A percentile compares a stretch with the other conserved stretches of the same genome.
Conservation (phyloP, 2,329 filamentous ascomycete species). For the Xylariaceae sp. region DNA sequence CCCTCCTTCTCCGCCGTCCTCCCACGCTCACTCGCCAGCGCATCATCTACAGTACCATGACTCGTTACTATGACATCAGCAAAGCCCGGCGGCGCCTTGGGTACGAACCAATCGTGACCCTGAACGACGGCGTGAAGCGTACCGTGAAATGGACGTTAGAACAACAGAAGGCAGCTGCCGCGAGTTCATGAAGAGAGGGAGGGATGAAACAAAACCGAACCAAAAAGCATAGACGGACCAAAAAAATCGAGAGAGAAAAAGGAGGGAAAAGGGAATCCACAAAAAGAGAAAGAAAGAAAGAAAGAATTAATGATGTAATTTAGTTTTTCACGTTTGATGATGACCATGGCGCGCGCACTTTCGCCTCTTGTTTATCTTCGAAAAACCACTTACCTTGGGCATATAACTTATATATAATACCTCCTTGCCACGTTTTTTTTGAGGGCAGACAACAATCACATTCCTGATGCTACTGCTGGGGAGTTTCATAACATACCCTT, state of each 20-base stretch:
- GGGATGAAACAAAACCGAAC: neutral
- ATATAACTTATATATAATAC: neutral
- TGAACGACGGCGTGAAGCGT: constrained; percentile 58
- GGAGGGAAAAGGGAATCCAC: neutral
- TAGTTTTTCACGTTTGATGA: constrained; percentile 11
- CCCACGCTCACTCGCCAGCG: constrained; percentile 55
- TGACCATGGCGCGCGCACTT: constrained; percentile 6
- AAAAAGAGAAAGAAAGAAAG: neutral
- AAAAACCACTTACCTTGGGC: too few species aligned
- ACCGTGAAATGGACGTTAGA: constrained; percentile 52
- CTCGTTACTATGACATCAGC: constrained; percentile 68
- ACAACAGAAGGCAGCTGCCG: constrained; percentile 41
- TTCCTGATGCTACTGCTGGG: too few species aligned
- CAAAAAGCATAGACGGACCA: neutral
- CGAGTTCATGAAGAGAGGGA: constrained; percentile 7
- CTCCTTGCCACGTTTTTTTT: neutral
- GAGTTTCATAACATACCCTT: too few species aligned
- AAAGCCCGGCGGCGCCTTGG: constrained; percentile 68
- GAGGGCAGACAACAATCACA: constrained; percentile 1
- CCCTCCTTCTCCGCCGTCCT: constrained; percentile 44
- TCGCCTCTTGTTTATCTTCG: neutral
- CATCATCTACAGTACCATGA: constrained; percentile 66
- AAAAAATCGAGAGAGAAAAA: neutral
- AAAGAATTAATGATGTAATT: constrained; percentile 2
- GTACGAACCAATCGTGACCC: constrained; percentile 60